phyloP scores from a whole-genome alignment of 176 grass and related monocot species.

The Lolium rigidum region DNA sequence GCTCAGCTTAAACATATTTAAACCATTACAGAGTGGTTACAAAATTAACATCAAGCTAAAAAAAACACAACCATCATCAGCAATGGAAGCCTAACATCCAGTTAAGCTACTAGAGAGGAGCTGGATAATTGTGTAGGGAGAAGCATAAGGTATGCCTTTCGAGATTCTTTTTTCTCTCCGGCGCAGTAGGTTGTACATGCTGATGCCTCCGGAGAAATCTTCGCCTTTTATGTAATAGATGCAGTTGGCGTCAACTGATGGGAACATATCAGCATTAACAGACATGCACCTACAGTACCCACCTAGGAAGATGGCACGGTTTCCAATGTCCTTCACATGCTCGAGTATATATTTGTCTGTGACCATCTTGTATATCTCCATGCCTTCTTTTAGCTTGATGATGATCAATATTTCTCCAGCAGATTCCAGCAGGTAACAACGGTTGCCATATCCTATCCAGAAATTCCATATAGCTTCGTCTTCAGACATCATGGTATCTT shows the following conservation, averaged over 20 bases:
- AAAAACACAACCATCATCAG: neutral
- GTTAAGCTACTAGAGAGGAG: neutral
- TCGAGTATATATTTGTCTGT: neutral
- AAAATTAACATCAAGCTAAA: neutral
- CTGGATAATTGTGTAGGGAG: constrained; percentile 11
- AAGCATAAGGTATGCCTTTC: neutral
- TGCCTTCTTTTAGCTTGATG: neutral
- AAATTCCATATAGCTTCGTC: neutral
- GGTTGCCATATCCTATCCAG: neutral
- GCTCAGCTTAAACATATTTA: neutral
- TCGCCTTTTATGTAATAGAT: constrained; percentile 3
- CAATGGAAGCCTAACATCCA: neutral
- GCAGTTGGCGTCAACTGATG: neutral
- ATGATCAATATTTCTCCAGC: neutral
- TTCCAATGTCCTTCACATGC: neutral
- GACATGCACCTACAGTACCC: neutral
- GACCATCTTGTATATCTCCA: neutral
- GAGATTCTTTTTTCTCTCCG: neutral
- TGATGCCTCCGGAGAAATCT: neutral
- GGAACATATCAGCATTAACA: constrained; percentile 7
- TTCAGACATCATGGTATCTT: neutral
- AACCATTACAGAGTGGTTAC: neutral
- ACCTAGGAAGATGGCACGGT: constrained; percentile 13
- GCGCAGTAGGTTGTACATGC: neutral
- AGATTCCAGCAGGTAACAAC: neutral